Evolutionary conservation across 2,329 filamentous ascomycete species (phyloP).

Genomic region (Hypocrella siamensis): DNA sequence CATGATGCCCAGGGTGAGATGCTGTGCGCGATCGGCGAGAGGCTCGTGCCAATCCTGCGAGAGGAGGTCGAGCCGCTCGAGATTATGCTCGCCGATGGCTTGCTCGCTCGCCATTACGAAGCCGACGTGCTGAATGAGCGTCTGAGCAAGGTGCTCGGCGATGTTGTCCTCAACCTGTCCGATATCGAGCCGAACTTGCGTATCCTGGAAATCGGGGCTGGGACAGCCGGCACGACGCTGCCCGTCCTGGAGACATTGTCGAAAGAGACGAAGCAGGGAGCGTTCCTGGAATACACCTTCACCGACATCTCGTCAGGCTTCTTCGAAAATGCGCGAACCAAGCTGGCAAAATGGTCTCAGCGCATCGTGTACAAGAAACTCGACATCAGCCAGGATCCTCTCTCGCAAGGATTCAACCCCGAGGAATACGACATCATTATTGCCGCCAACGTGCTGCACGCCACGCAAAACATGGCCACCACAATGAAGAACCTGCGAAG

Average conservation of each 20-base stretch:
- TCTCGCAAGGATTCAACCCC: conserved; percentile 14
- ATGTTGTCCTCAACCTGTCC: conserved; percentile 1
- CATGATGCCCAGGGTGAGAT: conserved; percentile 9
- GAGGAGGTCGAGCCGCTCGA: conserved; percentile 10
- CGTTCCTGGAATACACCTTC: conserved; percentile 23
- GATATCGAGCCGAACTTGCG: conserved; percentile 24
- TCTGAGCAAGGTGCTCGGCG: background rate
- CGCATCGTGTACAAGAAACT: conserved; percentile 10
- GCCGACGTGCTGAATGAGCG: conserved; percentile 1
- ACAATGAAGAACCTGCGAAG: conserved; percentile 7
- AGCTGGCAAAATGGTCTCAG: conserved; percentile 10
- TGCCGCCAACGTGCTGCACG: conserved; percentile 21
- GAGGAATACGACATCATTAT: conserved; percentile 22
- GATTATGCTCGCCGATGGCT: conserved; percentile 12
- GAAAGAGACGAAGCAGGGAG: conserved; percentile 8
- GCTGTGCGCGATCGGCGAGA: conserved; percentile 9
- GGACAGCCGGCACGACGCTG: conserved; percentile 25
- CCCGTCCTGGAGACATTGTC: conserved; percentile 12
- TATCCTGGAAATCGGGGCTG: conserved; percentile 25
- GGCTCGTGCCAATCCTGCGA: conserved; percentile 10
- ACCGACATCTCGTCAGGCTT: conserved; percentile 27
- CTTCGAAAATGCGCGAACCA: conserved; percentile 19
- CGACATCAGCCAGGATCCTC: conserved; percentile 11
- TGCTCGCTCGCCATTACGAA: conserved; percentile 8
- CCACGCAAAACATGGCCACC: conserved; percentile 13